Base-by-base conservation (phyloP, 2,329 filamentous ascomycete species). In the Exophiala spinifera region DNA sequence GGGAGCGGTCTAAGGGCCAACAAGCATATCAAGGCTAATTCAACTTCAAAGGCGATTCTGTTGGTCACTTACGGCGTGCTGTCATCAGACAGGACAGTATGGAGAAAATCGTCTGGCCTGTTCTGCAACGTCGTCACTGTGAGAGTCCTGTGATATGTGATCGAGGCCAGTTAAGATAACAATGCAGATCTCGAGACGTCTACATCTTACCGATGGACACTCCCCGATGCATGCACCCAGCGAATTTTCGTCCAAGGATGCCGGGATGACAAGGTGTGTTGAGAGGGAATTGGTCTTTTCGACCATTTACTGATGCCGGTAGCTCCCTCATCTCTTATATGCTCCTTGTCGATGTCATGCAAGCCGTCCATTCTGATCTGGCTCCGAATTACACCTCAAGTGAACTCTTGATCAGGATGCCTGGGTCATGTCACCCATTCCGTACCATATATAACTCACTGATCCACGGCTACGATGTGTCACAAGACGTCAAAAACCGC, bases 61-160 rank as follows among this genome's bases (percentile, higher is more conserved):
- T 47, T 51, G 11, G 20, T 33, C 5, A 47, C 47, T 23, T 51
- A 53, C 34, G 51, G 44, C 36, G 31, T 49, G 5, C 37, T 53
- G 14, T 53, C 51, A 14, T 37, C 34, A 13, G 36, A 53, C 19
- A 31, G 37, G 36, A 34, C 21, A 14, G 21, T 42, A 36, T 37
- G 45, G 44, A 46, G 51, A 17, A 43, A 42, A 20, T 48, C 51
- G 13, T 43, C 28, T 28, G 45, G 45, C 28, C 8, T 53, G 3
- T 20, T 49, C 4, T 51, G 44, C 49, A 56, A 56, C 36, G 25
- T 51, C 8, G 54, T 44, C 37, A 56, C 54, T 14, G 54, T 56
- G 21, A 23, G 45, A 40, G 20, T 10, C 20, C 15, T 49, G 33
- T 14, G n/a, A 5, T 46, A 7, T 25, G 28, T 17, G 10, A 42